phyloP scores from a whole-genome alignment of 345 rosid genomes.

The Hypericum perforatum region DNA sequence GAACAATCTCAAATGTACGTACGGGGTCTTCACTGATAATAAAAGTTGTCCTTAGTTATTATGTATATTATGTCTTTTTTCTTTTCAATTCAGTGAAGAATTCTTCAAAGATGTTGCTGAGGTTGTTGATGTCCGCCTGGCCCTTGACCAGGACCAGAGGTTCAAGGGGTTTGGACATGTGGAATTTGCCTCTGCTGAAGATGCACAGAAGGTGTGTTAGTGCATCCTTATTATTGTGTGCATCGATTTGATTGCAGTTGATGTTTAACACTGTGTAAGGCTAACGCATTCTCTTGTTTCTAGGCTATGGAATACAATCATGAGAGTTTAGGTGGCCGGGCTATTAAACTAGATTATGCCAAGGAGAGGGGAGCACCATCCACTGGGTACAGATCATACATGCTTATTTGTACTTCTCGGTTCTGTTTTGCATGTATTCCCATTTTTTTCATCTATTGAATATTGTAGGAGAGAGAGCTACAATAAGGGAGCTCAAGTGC shows the following conservation, averaged over 20 bases:
- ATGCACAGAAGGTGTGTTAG: constrained; percentile 48
- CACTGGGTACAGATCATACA: constrained; percentile 35
- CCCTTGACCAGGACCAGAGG: constrained; percentile 33
- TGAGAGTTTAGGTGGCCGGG: constrained; percentile 34
- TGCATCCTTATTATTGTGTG: too few species aligned
- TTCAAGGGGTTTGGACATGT: constrained; percentile 79
- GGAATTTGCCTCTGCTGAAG: constrained; percentile 64
- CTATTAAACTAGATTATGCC: constrained; percentile 64
- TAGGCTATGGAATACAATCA: constrained; percentile 64
- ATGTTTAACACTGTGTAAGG: neutral
- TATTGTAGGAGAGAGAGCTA: constrained; percentile 37
- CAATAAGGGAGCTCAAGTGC: constrained; percentile 40
- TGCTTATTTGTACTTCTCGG: too few species aligned
- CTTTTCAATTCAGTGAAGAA: constrained; percentile 34
- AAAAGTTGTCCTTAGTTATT: too few species aligned
- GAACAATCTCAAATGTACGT: constrained; percentile 59
- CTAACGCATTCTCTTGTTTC: neutral
- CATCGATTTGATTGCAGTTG: too few species aligned
- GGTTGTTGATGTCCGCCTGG: constrained; percentile 60
- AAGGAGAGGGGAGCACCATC: constrained; percentile 62
- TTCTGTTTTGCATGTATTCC: neutral
- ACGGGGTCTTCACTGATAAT: too few species aligned
- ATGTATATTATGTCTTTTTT: too few species aligned
- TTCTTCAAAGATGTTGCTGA: constrained; percentile 71
- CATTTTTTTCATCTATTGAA: neutral